phyloP scores from a whole-genome alignment of 176 grass and related monocot species.

The Secale cereale region DNA sequence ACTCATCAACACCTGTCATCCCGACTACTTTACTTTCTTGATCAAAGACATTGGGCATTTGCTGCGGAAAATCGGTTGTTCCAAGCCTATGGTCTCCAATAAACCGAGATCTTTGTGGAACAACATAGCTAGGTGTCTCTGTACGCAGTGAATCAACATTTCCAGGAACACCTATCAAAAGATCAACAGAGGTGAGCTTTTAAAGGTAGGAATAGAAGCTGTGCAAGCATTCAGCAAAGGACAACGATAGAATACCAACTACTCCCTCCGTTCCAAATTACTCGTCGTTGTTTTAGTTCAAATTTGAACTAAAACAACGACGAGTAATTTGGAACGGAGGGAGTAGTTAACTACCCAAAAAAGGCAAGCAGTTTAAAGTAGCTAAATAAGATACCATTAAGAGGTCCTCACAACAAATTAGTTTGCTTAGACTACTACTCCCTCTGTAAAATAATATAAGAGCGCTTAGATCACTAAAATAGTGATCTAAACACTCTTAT shows the following conservation, averaged over 20 bases:
- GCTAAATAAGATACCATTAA: constrained; percentile 7
- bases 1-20: constrained; percentile 32
- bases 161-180: constrained; percentile 43
- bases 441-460: too few relatives aligned
- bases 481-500: too few relatives aligned
- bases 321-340: too few relatives aligned
- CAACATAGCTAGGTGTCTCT: constrained; percentile 55
- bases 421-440: background rate
- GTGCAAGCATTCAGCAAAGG: background rate
- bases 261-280: too few relatives aligned
- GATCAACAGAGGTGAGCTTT: constrained; percentile 2
- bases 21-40: constrained; percentile 37
- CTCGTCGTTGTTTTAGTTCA: too few relatives aligned
- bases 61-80: constrained; percentile 32
- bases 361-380: constrained; percentile 8
- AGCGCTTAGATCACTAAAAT: too few relatives aligned
- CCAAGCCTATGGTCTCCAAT: constrained; percentile 50
- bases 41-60: constrained; percentile 41
- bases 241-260: constrained; percentile 2
- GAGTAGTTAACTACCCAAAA: constrained; percentile 6
- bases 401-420: background rate
- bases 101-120: constrained; percentile 61
- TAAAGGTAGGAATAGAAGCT: background rate
- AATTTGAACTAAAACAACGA: too few relatives aligned
- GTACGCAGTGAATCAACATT: constrained; percentile 41